These are phyloP conservation scores for Yamadazyma oceani DNA, from an alignment of 1,139 yeast genomes.

Conservation along the genomic window DNA sequence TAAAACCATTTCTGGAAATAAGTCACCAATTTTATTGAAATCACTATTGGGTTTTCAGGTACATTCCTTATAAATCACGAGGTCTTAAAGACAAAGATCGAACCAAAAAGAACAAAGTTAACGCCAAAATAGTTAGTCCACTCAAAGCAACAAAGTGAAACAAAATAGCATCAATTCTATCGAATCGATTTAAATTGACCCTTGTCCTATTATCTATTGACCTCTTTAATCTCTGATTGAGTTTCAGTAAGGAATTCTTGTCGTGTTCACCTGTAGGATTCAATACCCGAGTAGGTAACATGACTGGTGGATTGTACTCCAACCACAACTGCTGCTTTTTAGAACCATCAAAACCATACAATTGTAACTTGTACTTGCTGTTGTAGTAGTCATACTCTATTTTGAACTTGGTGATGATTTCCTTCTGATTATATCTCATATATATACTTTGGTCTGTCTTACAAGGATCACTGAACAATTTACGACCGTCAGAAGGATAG, in stretches of 20 bases:
- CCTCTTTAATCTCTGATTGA: slow-evolving; percentile 49
- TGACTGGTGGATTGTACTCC: slow-evolving; percentile 27
- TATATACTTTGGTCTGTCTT: slow-evolving; percentile 21
- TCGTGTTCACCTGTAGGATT: slow-evolving; percentile 23
- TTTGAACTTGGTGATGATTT: slow-evolving; percentile 21
- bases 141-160: slow-evolving; percentile 3
- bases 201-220: slow-evolving; percentile 74
- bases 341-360: slow-evolving; percentile 29
- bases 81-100: slow-evolving; percentile 1
- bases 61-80: too few species aligned
- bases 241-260: slow-evolving; percentile 8
- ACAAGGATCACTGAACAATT: slow-evolving; percentile 32
- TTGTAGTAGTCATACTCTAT: slow-evolving; percentile 23
- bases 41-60: too few species aligned
- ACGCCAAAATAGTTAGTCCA: not conserved
- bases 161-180: slow-evolving; percentile 3
- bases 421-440: slow-evolving; percentile 24
- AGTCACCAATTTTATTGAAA: too few species aligned
- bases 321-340: slow-evolving; percentile 32
- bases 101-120: slow-evolving; percentile 4
- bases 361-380: slow-evolving; percentile 24
- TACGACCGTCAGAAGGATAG: slow-evolving; percentile 30
- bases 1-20: too few species aligned
- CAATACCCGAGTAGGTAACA: slow-evolving; percentile 29
- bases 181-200: slow-evolving; percentile 56